Evolutionary conservation across 129 eudicot genomes (phyloP).

Genomic region (Helianthus tuberosus): DNA sequence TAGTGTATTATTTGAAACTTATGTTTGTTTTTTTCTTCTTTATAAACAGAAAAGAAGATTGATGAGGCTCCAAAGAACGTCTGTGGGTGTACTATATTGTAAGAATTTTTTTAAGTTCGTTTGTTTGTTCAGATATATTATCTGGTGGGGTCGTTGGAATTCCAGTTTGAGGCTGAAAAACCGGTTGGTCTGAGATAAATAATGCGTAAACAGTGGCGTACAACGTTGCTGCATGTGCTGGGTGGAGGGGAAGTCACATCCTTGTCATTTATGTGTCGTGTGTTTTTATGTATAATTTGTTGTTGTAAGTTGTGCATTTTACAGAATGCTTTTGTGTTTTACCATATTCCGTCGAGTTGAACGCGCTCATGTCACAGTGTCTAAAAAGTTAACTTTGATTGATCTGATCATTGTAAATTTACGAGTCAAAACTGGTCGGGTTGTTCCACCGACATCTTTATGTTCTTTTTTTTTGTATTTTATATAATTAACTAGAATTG

Average conservation of each 20-base stretch:
- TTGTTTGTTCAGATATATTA: conserved; percentile 31
- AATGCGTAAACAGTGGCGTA: conserved; percentile 45
- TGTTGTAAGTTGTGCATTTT: conserved; percentile 34
- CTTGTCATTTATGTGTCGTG: conserved; percentile 38
- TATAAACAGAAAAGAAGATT: conserved; percentile 77
- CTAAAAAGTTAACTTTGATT: conserved; percentile 1
- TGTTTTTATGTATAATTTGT: conserved; percentile 44
- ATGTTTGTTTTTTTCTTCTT: not conserved
- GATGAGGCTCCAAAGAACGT: conserved; percentile 65
- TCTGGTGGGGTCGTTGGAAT: conserved; percentile 20
- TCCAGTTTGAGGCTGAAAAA: conserved; percentile 35
- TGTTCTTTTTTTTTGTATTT: no score
- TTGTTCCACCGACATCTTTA: no score
- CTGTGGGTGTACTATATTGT: conserved; percentile 81
- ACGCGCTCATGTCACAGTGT: not conserved
- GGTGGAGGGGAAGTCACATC: conserved; percentile 27
- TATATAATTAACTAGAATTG: no score
- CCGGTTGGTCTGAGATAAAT: conserved; percentile 39
- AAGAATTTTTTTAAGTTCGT: conserved; percentile 32
- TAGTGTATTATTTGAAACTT: not conserved
- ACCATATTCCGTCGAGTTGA: not conserved
- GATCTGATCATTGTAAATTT: not conserved
- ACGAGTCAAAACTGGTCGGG: no score
- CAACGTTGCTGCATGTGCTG: conserved; percentile 39
- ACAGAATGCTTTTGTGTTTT: conserved; percentile 17